Evolutionary conservation across 352 stramenopile species (phyloP), one percentile per base, ranked within the genome.

Genomic region (Thalassiosira delicatula): DNA sequence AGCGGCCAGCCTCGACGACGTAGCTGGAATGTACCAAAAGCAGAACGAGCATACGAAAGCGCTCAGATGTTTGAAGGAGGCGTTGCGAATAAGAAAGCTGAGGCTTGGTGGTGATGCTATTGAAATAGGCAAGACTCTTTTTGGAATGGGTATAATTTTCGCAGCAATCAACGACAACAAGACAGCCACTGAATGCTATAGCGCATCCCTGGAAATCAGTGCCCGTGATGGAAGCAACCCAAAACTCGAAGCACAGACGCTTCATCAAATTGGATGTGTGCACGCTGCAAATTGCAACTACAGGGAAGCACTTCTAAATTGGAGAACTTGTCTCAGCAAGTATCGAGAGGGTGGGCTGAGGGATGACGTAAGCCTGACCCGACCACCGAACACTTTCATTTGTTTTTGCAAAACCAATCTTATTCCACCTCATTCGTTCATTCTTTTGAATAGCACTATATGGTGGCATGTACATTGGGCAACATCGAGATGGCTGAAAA

Each of bases 231-330:
- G 79, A 60, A 85, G 54, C 76, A 69, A 88, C 51, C 63, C 85
- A 37, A 84, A 88, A 32, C 71, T 88, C 19, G 75, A 88, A 40
- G 85, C 85, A 17, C 85, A 91, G 70, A 88, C 86, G n/a, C 60
- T 90, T 25, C 86, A 91, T 86, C 85, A 91, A 70, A 88, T 91
- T 67, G 86, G 86, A 56, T 86, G 70, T 40, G 32, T 91, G 8
- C 59, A 83, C 70, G 86, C 78, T 27, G 62, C 71, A 51, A 70
- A 79, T 29, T 68, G 76, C 30, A 61, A 86, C n/a, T 91, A 89
- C 32, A 65, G 62, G 78, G 75, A 83, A 14, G 82, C 86, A 21
- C 76, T 91, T 57, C 60, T 84, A 54, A 81, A 83, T 46, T 91
- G 86, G 85, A 88, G 70, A 80, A 85, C 70, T 46, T 84, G 74